Percentiles rank a stretch among this genome's conserved stretches.
Conservation (phyloP, 208 protist species). For the Acanthamoeba pearcei region DNA sequence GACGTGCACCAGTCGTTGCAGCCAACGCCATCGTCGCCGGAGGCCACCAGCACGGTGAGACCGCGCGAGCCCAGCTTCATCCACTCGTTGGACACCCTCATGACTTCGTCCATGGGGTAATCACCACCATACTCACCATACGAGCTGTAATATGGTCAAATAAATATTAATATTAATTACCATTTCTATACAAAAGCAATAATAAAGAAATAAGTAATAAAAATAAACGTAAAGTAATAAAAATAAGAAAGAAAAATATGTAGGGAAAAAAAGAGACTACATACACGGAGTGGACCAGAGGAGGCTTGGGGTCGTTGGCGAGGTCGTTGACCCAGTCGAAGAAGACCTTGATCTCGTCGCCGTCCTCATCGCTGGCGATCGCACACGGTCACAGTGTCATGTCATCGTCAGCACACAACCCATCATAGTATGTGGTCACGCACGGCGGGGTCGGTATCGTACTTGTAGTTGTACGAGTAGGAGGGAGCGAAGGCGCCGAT, state of each 20-base stretch:
- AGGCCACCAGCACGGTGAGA: conserved; percentile 57
- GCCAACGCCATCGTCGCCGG: conserved; percentile 67
- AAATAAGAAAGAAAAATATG: too few relatives aligned
- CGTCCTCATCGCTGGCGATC: background rate
- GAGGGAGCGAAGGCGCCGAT: conserved; percentile 55
- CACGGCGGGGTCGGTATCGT: background rate
- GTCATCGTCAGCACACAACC: too few relatives aligned
- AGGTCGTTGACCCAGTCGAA: conserved; percentile 75
- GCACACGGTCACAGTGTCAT: background rate
- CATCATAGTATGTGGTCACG: too few relatives aligned
- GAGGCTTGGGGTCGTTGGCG: conserved; percentile 76
- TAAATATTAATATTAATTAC: too few relatives aligned
- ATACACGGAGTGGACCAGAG: conserved; percentile 76
- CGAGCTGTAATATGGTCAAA: background rate
- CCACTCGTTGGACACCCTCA: conserved; percentile 50
- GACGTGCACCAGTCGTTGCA: conserved; percentile 64
- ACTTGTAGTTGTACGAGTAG: conserved; percentile 77
- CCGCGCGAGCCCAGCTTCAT: conserved; percentile 72
- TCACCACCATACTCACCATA: conserved; percentile 78
- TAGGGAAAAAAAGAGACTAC: background rate
- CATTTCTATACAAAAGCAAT: too few relatives aligned
- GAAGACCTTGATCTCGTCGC: conserved; percentile 70
- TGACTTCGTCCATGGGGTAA: conserved; percentile 74
- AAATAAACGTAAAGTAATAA: too few relatives aligned
- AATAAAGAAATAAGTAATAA: too few relatives aligned